A percentile compares a stretch with the other conserved stretches of the same genome.
Conservation (phyloP, 305 asterid species). For the Nicotiana rustica region DNA sequence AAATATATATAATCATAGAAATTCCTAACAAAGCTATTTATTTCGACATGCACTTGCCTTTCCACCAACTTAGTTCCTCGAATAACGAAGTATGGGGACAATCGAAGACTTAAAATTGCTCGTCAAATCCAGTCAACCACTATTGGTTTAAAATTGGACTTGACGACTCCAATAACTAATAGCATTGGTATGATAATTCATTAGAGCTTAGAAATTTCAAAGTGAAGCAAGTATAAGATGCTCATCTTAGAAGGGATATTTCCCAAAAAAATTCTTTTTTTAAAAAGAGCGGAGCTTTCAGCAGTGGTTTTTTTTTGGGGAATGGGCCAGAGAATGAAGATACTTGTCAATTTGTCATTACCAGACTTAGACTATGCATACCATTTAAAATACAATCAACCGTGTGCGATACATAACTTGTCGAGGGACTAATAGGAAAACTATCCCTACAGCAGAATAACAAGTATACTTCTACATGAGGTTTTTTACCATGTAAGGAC, state of each 20-base stretch:
- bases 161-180: background rate
- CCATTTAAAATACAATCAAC: conserved; percentile 24
- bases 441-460: background rate
- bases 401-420: conserved; percentile 10
- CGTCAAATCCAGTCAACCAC: background rate
- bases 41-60: background rate
- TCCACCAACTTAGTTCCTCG: background rate
- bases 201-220: no score
- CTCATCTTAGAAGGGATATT: no score
- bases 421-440: background rate
- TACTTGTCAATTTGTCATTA: background rate
- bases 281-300: no score
- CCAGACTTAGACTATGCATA: background rate
- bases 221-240: no score
- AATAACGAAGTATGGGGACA: background rate
- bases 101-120: background rate
- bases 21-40: background rate
- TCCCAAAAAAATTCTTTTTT: no score
- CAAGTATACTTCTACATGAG: conserved; percentile 43
- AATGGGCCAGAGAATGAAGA: no score
- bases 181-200: no score
- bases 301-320: no score
- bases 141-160: background rate
- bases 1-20: no score
- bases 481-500: conserved; percentile 95